Percentiles rank a stretch among this genome's conserved stretches.
These are phyloP conservation scores for Populus alba DNA, from an alignment of 345 rosid species.

Conservation along the genomic window DNA sequence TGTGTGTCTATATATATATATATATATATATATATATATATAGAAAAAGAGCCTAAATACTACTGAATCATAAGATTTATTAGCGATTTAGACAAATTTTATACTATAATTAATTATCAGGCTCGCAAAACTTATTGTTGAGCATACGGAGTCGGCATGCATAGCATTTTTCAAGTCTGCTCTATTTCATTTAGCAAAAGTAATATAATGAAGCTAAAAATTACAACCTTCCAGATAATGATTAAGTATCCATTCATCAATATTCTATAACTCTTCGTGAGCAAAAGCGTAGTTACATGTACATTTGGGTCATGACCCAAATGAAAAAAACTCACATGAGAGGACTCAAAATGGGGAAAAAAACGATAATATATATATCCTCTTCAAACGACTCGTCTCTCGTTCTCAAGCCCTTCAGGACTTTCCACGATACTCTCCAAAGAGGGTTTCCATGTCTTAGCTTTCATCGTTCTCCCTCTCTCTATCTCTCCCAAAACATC, in stretches of 20 bases:
- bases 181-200: background rate
- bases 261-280: background rate
- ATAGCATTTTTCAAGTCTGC: background rate
- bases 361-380: background rate
- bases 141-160: background rate
- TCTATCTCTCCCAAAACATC: conserved; percentile 41
- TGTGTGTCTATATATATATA: too few species aligned
- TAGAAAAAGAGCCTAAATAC: too few species aligned
- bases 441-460: conserved; percentile 60
- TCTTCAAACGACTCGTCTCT: background rate
- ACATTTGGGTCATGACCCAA: background rate
- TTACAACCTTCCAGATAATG: background rate
- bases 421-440: conserved; percentile 57
- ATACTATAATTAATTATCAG: background rate
- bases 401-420: conserved; percentile 40
- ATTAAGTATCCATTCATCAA: too few species aligned
- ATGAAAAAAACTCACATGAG: background rate
- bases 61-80: too few species aligned
- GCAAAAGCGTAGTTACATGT: background rate
- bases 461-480: conserved; percentile 22
- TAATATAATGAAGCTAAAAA: background rate
- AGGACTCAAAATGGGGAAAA: background rate
- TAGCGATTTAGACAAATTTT: background rate
- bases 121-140: background rate
- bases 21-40: too few species aligned